A percentile compares a stretch with the other conserved stretches of the same genome.
phyloP scores from a whole-genome alignment of 139 green algal species.

The Asterochloris erici region DNA sequence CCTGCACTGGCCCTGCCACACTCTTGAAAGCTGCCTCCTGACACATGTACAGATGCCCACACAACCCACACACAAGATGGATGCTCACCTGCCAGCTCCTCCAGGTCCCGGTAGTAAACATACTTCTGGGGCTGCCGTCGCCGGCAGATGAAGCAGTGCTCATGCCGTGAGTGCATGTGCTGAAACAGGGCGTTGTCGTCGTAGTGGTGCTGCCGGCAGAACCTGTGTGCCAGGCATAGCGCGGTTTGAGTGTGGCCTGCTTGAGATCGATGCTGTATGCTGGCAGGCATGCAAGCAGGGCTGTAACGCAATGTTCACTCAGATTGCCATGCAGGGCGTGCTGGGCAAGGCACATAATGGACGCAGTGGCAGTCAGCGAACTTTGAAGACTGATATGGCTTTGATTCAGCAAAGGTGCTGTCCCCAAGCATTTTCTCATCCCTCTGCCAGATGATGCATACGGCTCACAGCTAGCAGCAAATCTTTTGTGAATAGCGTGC shows the following conservation, averaged over 20 bases:
- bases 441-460: no score
- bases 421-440: not conserved
- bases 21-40: not conserved
- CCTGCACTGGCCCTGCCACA: no score
- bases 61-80: not conserved
- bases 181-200: slow-evolving; percentile 84
- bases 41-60: not conserved
- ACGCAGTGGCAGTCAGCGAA: no score
- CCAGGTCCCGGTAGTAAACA: slow-evolving; percentile 90
- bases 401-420: no score
- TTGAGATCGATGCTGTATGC: no score
- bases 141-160: slow-evolving; percentile 88
- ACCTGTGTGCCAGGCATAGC: slow-evolving; percentile 37
- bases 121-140: slow-evolving; percentile 63
- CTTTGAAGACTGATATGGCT: no score
- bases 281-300: no score
- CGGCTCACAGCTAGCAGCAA: no score
- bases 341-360: no score
- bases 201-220: slow-evolving; percentile 82
- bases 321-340: no score
- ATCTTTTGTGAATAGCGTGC: slow-evolving; percentile 15
- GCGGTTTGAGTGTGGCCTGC: not conserved
- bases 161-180: slow-evolving; percentile 89
- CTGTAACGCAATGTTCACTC: no score
- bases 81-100: slow-evolving; percentile 64